phyloP scores from a whole-genome alignment of 306 rosid species.

The Mimosa pudica region DNA sequence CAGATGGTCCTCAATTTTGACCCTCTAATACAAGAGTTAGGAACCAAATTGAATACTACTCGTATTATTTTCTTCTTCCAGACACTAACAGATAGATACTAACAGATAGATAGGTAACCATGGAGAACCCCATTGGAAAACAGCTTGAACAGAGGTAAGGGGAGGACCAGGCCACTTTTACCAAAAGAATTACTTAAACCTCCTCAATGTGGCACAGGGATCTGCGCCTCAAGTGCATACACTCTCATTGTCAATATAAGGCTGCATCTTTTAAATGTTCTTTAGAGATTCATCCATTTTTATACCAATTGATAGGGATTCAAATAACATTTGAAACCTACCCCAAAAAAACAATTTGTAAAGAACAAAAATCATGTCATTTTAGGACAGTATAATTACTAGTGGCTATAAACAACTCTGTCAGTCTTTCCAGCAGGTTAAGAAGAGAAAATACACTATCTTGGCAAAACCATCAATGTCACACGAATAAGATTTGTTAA shows the following conservation, averaged over 20 bases:
- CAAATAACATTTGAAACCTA: not conserved
- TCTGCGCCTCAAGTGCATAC: not conserved
- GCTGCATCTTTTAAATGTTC: not conserved
- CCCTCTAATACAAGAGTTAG: not conserved
- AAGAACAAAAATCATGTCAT: not conserved
- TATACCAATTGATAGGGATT: not conserved
- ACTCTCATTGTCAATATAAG: not conserved
- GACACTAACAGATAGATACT: not conserved
- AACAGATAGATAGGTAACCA: not conserved
- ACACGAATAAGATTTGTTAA: slow-evolving; percentile 1
- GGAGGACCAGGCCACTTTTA: not conserved
- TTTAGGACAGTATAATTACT: not conserved
- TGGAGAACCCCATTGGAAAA: not conserved
- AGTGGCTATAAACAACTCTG: not conserved
- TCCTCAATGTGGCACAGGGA: not conserved
- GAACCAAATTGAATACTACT: not conserved
- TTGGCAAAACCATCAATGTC: slow-evolving; percentile 16
- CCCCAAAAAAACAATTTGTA: slow-evolving; percentile 1
- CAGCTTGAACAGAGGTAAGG: not conserved
- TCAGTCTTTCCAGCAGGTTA: slow-evolving; percentile 17
- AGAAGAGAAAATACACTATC: slow-evolving; percentile 18
- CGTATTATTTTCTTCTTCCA: not conserved
- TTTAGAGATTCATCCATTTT: not conserved
- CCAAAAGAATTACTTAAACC: not conserved
- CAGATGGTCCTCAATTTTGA: not conserved